A percentile compares a stretch with the other conserved stretches of the same genome.
These are phyloP conservation scores for Cytospora schulzeri DNA, from an alignment of 2,329 filamentous ascomycete genomes.

Conservation along the genomic window DNA sequence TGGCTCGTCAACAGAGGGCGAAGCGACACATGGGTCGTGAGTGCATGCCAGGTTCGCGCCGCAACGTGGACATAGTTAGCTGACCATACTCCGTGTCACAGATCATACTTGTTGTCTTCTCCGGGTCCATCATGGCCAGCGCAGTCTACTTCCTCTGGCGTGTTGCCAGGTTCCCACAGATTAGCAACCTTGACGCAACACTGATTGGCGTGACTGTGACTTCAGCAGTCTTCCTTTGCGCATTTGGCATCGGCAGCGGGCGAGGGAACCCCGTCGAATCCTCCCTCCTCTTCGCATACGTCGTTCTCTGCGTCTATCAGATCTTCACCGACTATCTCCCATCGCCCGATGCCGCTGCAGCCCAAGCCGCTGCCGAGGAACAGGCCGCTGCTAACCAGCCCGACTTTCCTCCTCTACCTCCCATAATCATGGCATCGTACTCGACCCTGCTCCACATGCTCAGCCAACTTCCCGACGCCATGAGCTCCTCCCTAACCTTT, in stretches of 20 bases:
- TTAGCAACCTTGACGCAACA: constrained; percentile 88
- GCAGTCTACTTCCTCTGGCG: constrained; percentile 96
- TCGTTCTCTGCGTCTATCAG: constrained; percentile 98
- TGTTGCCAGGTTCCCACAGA: constrained; percentile 88
- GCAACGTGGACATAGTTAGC: constrained; percentile 22
- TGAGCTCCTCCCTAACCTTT: constrained; percentile 82
- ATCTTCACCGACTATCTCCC: constrained; percentile 98
- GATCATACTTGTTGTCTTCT: constrained; percentile 86
- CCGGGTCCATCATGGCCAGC: constrained; percentile 88
- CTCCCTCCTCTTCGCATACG: constrained; percentile 92
- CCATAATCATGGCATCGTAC: constrained; percentile 98
- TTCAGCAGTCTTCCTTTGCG: constrained; percentile 87
- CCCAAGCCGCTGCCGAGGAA: constrained; percentile 50
- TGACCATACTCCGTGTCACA: constrained; percentile 46
- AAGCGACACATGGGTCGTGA: constrained; percentile 95
- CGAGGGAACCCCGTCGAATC: constrained; percentile 95
- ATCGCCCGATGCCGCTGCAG: constrained; percentile 59
- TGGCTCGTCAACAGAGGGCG: constrained; percentile 93
- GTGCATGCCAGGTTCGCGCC: constrained; percentile 37
- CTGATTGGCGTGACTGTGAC: constrained; percentile 92
- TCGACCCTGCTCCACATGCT: constrained; percentile 85
- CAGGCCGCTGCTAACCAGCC: constrained; percentile 60
- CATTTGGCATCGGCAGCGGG: constrained; percentile 91
- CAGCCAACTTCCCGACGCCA: constrained; percentile 77
- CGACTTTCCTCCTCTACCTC: constrained; percentile 95